A percentile compares a stretch with the other conserved stretches of the same genome.
phyloP scores from a whole-genome alignment of 1,284 basidiomycete species.

The Leccinum solheimii region DNA sequence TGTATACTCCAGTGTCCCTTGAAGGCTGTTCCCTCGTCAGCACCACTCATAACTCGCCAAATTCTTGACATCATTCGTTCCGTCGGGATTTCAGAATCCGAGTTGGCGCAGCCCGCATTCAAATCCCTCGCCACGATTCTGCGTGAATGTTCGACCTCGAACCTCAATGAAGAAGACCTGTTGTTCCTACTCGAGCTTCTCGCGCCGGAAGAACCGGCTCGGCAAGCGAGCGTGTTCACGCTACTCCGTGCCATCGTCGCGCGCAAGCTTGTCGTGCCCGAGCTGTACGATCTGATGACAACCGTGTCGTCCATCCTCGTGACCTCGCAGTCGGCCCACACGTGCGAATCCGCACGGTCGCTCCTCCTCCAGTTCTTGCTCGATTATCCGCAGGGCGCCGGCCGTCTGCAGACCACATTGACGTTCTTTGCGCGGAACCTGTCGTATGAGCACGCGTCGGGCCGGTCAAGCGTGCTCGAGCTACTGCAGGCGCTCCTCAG shows the following conservation, averaged over 20 bases:
- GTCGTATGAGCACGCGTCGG: slow-evolving; percentile 89
- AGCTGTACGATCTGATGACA: slow-evolving; percentile 98
- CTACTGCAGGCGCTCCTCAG: slow-evolving; percentile 78
- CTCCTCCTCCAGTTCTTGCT: slow-evolving; percentile 93
- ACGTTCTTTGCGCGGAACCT: slow-evolving; percentile 93
- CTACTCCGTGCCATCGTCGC: slow-evolving; percentile 91
- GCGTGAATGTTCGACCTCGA: slow-evolving; percentile 78
- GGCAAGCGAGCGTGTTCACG: slow-evolving; percentile 86
- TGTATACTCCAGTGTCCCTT: slow-evolving; percentile 87
- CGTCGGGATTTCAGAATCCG: slow-evolving; percentile 86
- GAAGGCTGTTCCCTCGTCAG: slow-evolving; percentile 71
- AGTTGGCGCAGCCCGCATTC: slow-evolving; percentile 86
- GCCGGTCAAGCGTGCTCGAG: slow-evolving; percentile 91
- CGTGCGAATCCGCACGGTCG: slow-evolving; percentile 89
- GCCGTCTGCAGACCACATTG: slow-evolving; percentile 85
- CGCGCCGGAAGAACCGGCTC: slow-evolving; percentile 87
- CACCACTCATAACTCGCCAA: slow-evolving; percentile 86
- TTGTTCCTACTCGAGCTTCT: slow-evolving; percentile 85
- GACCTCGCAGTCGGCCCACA: slow-evolving; percentile 87
- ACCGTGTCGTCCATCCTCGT: slow-evolving; percentile 94
- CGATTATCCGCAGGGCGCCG: slow-evolving; percentile 97
- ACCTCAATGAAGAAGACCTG: slow-evolving; percentile 89
- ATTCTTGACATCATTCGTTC: slow-evolving; percentile 85
- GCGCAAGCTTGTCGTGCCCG: slow-evolving; percentile 90
- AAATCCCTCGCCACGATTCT: slow-evolving; percentile 86